These are phyloP conservation scores for Lichtheimia hyalospora DNA, from an alignment of 371 early-diverging fungal species.

Conservation along the genomic window DNA sequence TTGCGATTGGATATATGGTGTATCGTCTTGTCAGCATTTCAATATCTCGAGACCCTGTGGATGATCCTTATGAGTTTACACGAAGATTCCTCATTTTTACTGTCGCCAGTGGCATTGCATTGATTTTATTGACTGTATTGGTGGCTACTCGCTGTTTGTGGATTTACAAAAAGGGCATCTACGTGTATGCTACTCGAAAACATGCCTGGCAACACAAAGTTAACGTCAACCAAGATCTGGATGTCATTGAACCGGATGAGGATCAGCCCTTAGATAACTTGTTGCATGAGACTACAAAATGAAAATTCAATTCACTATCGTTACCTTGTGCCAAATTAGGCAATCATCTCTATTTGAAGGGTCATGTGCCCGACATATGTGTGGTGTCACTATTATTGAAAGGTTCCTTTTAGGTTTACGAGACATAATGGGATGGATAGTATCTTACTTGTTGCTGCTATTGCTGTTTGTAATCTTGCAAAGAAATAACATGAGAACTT, in stretches of 20 bases:
- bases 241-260: not conserved
- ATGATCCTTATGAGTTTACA: conserved; percentile 45
- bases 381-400: no score
- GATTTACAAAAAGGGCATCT: conserved; percentile 27
- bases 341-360: no score
- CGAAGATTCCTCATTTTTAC: conserved; percentile 50
- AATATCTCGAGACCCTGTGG: conserved; percentile 9
- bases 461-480: no score
- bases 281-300: no score
- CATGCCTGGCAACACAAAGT: conserved; percentile 10
- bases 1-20: conserved; percentile 32
- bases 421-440: no score
- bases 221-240: not conserved
- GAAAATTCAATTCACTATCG: no score
- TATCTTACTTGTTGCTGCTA: no score
- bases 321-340: no score
- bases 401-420: no score
- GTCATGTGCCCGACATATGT: no score
- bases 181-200: conserved; percentile 21
- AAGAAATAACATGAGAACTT: no score
- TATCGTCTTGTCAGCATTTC: conserved; percentile 35
- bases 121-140: conserved; percentile 23
- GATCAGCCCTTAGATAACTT: no score
- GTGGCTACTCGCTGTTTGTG: conserved; percentile 25
- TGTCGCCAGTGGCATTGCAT: conserved; percentile 27